These are phyloP conservation scores for Pseudoscleropodium purum DNA, from an alignment of 225 moss, liverwort and hornwort species.

Conservation along the genomic window DNA sequence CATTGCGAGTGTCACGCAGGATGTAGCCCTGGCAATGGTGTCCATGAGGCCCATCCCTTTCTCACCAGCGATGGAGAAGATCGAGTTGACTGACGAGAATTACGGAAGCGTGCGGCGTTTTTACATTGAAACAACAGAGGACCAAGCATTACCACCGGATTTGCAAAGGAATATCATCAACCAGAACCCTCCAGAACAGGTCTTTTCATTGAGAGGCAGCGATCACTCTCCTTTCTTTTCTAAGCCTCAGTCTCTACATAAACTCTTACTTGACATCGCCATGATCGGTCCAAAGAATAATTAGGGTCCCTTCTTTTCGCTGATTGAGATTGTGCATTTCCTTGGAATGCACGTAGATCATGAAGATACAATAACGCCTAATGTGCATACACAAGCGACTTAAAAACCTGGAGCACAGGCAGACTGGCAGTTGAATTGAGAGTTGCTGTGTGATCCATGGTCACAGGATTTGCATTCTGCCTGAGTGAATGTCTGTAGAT, in stretches of 20 bases:
- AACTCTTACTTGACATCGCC: slow-evolving; percentile 75
- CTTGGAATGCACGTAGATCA: not conserved
- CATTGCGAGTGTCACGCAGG: slow-evolving; percentile 27
- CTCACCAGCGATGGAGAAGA: slow-evolving; percentile 85
- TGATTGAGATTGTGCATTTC: not conserved
- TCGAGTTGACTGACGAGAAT: slow-evolving; percentile 61
- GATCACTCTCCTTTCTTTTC: slow-evolving; percentile 98
- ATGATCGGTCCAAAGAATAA: slow-evolving; percentile 40
- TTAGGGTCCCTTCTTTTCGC: not conserved
- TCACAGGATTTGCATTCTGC: slow-evolving; percentile 7
- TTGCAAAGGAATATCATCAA: slow-evolving; percentile 63
- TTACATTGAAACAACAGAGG: slow-evolving; percentile 81
- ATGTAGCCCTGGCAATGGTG: slow-evolving; percentile 80
- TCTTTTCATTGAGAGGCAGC: slow-evolving; percentile 76
- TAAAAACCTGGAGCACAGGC: not conserved
- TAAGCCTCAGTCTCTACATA: slow-evolving; percentile 86
- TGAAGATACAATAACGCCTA: slow-evolving; percentile 12
- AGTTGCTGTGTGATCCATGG: not conserved
- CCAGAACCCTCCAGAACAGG: slow-evolving; percentile 85
- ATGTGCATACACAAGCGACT: not conserved
- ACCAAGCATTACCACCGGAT: slow-evolving; percentile 64
- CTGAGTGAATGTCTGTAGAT: slow-evolving; percentile 11
- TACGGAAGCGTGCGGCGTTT: slow-evolving; percentile 82
- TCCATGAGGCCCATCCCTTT: slow-evolving; percentile 90
- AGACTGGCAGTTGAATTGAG: not conserved